Percentiles rank a stretch among this genome's conserved stretches.
Conservation (phyloP, 129 eudicot genomes). For the sunflower (Helianthus annuus) region DNA sequence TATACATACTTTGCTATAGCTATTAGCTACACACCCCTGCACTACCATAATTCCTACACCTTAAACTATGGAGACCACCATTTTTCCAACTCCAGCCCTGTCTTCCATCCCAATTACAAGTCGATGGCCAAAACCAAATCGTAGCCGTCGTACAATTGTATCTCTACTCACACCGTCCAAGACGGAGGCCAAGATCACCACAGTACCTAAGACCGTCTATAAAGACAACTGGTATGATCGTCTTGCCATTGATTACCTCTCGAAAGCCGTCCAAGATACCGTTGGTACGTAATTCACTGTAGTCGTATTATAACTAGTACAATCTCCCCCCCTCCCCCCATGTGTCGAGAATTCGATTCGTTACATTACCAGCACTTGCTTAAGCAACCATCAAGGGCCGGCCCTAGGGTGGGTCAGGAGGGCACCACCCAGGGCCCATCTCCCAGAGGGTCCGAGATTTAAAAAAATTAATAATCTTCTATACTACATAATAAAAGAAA, state of each 20-base stretch:
- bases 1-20: background rate
- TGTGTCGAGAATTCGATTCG: no score
- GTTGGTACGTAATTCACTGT: conserved; percentile 40
- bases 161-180: conserved; percentile 25
- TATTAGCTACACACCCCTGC: background rate
- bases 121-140: background rate
- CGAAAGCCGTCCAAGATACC: conserved; percentile 63
- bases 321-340: no score
- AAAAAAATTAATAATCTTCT: no score
- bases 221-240: conserved; percentile 66
- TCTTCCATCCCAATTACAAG: background rate
- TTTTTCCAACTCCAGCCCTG: background rate
- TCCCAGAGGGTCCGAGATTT: no score
- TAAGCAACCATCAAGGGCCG: no score
- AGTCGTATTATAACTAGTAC: background rate
- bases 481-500: no score
- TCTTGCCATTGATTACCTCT: conserved; percentile 69
- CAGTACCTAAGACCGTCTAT: conserved; percentile 35
- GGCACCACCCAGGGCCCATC: no score
- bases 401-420: no score
- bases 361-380: no score
- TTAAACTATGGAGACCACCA: background rate
- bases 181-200: background rate
- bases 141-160: background rate
- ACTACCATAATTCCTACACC: background rate